phyloP scores from a whole-genome alignment of 148 eudicot species.

The Pouteria glomerata region DNA sequence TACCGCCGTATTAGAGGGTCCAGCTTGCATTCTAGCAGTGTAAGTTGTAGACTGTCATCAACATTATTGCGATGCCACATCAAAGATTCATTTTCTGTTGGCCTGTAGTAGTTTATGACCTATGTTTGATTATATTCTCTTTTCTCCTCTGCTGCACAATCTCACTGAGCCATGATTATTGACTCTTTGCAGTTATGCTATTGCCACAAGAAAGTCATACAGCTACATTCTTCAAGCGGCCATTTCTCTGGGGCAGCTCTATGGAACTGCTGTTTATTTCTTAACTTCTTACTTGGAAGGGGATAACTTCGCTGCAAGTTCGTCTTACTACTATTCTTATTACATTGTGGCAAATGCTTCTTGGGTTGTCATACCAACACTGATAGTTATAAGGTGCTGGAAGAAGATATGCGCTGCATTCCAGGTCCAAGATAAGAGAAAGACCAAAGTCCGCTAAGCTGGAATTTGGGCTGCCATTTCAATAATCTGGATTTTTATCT shows the following conservation, averaged over 20 bases:
- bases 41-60: conserved; percentile 30
- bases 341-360: conserved; percentile 57
- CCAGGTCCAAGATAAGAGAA: conserved; percentile 35
- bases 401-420: conserved; percentile 63
- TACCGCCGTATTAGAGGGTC: conserved; percentile 77
- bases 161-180: not conserved
- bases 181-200: conserved; percentile 66
- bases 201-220: conserved; percentile 67
- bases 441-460: conserved; percentile 46
- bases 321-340: conserved; percentile 62
- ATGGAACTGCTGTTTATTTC: conserved; percentile 75
- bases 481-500: not conserved
- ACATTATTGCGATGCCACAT: not conserved
- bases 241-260: conserved; percentile 79
- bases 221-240: conserved; percentile 68
- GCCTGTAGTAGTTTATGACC: not conserved
- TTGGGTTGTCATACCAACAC: conserved; percentile 70
- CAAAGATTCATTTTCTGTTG: not conserved
- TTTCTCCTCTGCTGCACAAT: not conserved
- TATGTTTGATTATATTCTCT: not conserved
- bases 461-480: not conserved
- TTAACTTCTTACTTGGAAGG: conserved; percentile 72
- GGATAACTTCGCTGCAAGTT: conserved; percentile 54
- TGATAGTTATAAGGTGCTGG: conserved; percentile 70
- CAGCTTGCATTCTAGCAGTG: conserved; percentile 79